Evolutionary conservation across 176 grass and related monocot species (phyloP).

Genomic region (Carex cristatella): DNA sequence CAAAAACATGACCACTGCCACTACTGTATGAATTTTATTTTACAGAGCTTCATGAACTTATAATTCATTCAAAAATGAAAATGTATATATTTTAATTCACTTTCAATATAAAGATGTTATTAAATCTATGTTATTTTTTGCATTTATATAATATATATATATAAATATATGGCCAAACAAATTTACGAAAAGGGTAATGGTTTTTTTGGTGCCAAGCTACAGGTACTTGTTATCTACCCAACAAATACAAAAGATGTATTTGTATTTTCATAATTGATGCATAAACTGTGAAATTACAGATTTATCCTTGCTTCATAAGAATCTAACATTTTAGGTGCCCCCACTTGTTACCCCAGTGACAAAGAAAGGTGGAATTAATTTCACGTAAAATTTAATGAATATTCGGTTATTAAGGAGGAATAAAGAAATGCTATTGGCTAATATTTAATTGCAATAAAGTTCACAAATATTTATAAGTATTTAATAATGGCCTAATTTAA

Average conservation of each 20-base stretch:
- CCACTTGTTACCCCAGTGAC: slow-evolving; percentile 25
- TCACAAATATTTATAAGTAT: slow-evolving; percentile 2
- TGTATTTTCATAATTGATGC: slow-evolving; percentile 23
- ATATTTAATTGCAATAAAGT: slow-evolving; percentile 30
- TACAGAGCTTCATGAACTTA: not conserved
- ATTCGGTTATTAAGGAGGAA: slow-evolving; percentile 23
- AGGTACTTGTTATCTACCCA: slow-evolving; percentile 13
- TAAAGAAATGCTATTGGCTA: slow-evolving; percentile 22
- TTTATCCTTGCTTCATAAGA: slow-evolving; percentile 18
- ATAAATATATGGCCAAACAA: not conserved
- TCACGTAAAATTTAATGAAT: slow-evolving; percentile 23
- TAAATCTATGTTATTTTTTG: not conserved
- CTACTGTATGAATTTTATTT: not conserved
- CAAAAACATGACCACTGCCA: not conserved
- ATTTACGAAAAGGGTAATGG: not conserved
- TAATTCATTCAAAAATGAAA: not conserved
- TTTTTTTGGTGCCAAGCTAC: not conserved
- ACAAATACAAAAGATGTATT: not conserved
- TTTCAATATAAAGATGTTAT: not conserved
- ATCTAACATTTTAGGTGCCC: slow-evolving; percentile 17
- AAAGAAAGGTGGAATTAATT: slow-evolving; percentile 16
- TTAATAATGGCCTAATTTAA: not conserved
- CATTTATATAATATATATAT: not conserved
- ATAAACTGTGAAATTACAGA: slow-evolving; percentile 7
- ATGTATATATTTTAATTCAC: not conserved